Base-by-base conservation (phyloP, 495 filamentous ascomycete species). In the Oidiodendron maius region DNA sequence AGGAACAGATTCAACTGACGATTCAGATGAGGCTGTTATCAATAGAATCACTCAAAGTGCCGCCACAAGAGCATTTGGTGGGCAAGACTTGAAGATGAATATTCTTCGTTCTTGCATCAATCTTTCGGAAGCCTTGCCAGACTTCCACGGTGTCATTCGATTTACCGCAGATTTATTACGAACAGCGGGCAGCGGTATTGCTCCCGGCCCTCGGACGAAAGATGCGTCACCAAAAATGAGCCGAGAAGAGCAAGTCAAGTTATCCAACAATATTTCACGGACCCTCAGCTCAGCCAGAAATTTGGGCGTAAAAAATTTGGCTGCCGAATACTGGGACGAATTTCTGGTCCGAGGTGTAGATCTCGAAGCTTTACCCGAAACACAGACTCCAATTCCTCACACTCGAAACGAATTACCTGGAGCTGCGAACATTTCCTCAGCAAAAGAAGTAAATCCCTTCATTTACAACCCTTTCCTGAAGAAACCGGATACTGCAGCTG, bases 241-340 rank as follows among this genome's bases (percentile, higher is more conserved):
- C 5, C 77, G 76, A 43, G 93, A 97, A 50, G 93, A 96, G 52
- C 93, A 98, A 61, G 65, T 86, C 21, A 81, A 84, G 32, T 70
- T 96, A 18, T 70, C 80, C 17, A 84, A 83, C 26, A 96, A 89
- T 48, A 90, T 97, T 46, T 78, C 81, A 20, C 83, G 91, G 49
- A 96, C 91, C 9, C 75, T 90, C 15, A 80, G 75, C 26, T 78
- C 89, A 16, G 82, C 86, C 0, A 77, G 76, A 56, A 84, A 83
- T 50, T 67, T 96, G 28, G 89, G 91, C 1, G 63, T 88, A 2
- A 63, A 72, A 3, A 61, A 81, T 47, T 61, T 91, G 38, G 75
- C 84, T 46, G 88, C 87, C 15, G 85, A 91, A 44, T 98, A 95
- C 59, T 98, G 93, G 93, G 93, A 98, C 63, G 86, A 91, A 40